A percentile compares a stretch with the other conserved stretches of the same genome.
Conservation (phyloP, 1,284 basidiomycete genomes). For the Boletellus deceptivus region DNA sequence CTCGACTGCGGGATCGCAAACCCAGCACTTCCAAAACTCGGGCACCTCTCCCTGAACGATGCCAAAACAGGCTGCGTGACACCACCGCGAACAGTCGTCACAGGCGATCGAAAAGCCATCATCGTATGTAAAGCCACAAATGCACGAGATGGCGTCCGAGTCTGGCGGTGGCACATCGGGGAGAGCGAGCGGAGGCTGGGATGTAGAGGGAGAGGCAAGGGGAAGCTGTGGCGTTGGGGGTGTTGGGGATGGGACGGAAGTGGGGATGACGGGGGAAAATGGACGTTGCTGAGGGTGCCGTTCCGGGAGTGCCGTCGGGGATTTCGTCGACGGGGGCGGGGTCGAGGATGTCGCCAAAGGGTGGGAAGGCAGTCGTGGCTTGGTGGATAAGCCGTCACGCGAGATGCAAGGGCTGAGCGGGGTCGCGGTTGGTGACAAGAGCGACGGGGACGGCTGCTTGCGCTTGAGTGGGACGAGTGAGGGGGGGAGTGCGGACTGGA, state of each 20-base stretch:
- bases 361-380: conserved; percentile 17
- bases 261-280: conserved; percentile 20
- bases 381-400: conserved; percentile 12
- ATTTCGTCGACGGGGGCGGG: conserved; percentile 15
- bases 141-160: conserved; percentile 60
- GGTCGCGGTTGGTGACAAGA: conserved; percentile 11
- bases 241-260: conserved; percentile 15
- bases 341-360: conserved; percentile 19
- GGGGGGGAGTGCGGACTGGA: conserved; percentile 24
- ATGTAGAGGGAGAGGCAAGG: conserved; percentile 23
- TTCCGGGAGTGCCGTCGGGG: conserved; percentile 12
- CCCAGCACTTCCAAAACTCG: conserved; percentile 70
- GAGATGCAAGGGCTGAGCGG: conserved; percentile 6
- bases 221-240: conserved; percentile 14
- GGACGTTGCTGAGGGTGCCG: conserved; percentile 19
- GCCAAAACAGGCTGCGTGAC: conserved; percentile 85
- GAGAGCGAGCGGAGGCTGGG: conserved; percentile 17
- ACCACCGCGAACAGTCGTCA: conserved; percentile 87
- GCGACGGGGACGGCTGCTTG: conserved; percentile 33
- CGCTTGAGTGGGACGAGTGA: conserved; percentile 44
- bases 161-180: conserved; percentile 30
- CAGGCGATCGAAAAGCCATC: conserved; percentile 94
- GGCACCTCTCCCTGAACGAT: conserved; percentile 70
- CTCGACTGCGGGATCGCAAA: conserved; percentile 47
- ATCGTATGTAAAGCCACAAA: conserved; percentile 74